Conservation (phyloP, 768 basidiomycete species). For the Trametes meyenii region DNA sequence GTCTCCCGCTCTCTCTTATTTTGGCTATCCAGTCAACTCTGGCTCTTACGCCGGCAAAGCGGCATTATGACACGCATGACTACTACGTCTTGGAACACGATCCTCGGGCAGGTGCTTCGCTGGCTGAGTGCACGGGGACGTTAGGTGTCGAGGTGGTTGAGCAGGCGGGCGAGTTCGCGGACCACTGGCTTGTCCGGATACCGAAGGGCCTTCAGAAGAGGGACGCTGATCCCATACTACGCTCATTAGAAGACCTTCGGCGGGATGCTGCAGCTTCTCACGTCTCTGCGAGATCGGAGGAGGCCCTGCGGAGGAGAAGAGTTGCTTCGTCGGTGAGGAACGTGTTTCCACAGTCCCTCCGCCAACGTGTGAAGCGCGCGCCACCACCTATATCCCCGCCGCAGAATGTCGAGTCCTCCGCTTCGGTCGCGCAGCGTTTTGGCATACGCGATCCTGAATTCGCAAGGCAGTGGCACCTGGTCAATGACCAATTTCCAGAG, state of each 20-base stretch:
- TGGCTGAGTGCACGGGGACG: slow-evolving; percentile 56
- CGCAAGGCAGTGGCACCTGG: slow-evolving; percentile 88
- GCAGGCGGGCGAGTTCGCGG: slow-evolving; percentile 77
- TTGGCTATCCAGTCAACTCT: slow-evolving; percentile 33
- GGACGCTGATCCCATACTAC: slow-evolving; percentile 50
- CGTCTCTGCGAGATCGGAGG: slow-evolving; percentile 44
- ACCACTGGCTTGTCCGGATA: slow-evolving; percentile 83
- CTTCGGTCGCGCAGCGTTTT: slow-evolving; percentile 58
- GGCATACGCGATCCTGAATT: slow-evolving; percentile 84
- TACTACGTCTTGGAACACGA: slow-evolving; percentile 84
- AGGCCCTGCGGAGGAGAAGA: slow-evolving; percentile 41
- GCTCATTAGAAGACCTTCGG: slow-evolving; percentile 50
- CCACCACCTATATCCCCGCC: slow-evolving; percentile 56
- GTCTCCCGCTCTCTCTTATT: slow-evolving; percentile 32
- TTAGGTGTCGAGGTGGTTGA: slow-evolving; percentile 88
- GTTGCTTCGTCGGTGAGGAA: slow-evolving; percentile 61
- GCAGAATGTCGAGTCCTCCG: slow-evolving; percentile 40
- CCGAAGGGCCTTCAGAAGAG: slow-evolving; percentile 45
- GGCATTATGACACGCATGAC: slow-evolving; percentile 62
- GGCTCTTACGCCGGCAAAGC: slow-evolving; percentile 48
- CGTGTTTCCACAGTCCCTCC: slow-evolving; percentile 64
- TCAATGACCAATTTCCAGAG: slow-evolving; percentile 82
- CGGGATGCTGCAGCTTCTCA: slow-evolving; percentile 25
- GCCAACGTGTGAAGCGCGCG: slow-evolving; percentile 72
- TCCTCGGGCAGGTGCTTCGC: slow-evolving; percentile 53